Conservation (phyloP, 192 early-diverging fungal genomes). For the Chytriomyces sp. region DNA sequence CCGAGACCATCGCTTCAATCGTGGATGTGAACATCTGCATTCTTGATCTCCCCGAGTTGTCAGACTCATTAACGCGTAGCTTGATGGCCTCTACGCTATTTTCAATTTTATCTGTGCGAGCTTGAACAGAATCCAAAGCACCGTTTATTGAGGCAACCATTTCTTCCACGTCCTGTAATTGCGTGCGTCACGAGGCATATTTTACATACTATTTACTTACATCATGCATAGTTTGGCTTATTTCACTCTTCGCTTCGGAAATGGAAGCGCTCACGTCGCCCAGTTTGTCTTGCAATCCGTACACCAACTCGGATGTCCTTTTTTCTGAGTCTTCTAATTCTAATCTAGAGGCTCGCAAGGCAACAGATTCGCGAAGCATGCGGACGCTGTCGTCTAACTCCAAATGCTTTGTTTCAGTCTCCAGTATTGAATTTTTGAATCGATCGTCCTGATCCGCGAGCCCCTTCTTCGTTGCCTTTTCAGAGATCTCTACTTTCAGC, state of each 20-base stretch:
- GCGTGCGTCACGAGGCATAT: background rate
- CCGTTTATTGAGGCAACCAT: slow-evolving; percentile 36
- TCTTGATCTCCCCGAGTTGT: slow-evolving; percentile 16
- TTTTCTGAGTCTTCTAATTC: slow-evolving; percentile 35
- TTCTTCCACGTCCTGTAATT: slow-evolving; percentile 32
- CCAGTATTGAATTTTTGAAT: slow-evolving; percentile 29
- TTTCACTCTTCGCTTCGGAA: slow-evolving; percentile 27
- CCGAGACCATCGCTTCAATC: slow-evolving; percentile 21
- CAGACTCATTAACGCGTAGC: slow-evolving; percentile 29
- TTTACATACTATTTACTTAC: background rate
- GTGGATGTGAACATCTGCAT: slow-evolving; percentile 25
- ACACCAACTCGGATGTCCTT: slow-evolving; percentile 1
- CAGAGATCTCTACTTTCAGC: slow-evolving; percentile 17
- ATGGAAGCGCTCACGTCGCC: slow-evolving; percentile 18
- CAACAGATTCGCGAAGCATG: slow-evolving; percentile 20
- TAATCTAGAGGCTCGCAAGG: slow-evolving; percentile 9
- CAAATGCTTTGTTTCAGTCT: slow-evolving; percentile 13
- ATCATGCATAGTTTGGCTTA: slow-evolving; percentile 33
- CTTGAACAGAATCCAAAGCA: slow-evolving; percentile 30
- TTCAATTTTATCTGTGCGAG: slow-evolving; percentile 28
- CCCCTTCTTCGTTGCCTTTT: slow-evolving; percentile 14
- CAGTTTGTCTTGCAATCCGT: slow-evolving; percentile 14
- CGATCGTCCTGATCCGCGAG: slow-evolving; percentile 30
- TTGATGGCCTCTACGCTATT: slow-evolving; percentile 33
- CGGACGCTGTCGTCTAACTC: slow-evolving; percentile 18